phyloP scores from a whole-genome alignment of 75 land plant genomes.

The Chamaecyparis obtusa region DNA sequence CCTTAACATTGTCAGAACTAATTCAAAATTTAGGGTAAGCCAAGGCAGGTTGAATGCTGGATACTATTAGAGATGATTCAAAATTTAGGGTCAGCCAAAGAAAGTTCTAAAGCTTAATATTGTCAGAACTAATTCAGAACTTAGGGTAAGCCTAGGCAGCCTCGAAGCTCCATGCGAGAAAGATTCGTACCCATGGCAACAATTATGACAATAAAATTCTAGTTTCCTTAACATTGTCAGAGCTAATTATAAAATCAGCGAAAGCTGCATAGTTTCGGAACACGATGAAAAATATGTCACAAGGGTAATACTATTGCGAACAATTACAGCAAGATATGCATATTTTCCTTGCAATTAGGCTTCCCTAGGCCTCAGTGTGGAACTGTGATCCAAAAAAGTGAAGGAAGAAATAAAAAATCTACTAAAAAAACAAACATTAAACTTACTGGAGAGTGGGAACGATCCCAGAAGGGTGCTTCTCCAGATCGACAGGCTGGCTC shows the following conservation, averaged over 20 bases:
- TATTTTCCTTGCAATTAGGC: not conserved
- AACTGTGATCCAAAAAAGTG: not conserved
- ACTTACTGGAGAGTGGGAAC: conserved; percentile 58
- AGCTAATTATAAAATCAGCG: no score
- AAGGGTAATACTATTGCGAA: not conserved
- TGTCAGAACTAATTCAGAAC: not conserved
- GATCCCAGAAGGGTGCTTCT: conserved; percentile 60
- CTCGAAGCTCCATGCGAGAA: not conserved
- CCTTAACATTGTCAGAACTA: not conserved
- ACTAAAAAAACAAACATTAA: not conserved
- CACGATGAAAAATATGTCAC: not conserved
- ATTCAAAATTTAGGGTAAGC: not conserved
- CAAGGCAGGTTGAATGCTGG: no score
- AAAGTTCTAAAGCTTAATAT: no score
- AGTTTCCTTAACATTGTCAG: not conserved
- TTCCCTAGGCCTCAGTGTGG: not conserved
- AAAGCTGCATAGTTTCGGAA: not conserved
- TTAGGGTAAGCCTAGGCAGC: not conserved
- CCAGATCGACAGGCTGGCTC: conserved; percentile 53
- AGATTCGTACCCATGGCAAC: not conserved
- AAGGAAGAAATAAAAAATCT: not conserved
- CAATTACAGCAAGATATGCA: not conserved
- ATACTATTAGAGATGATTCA: not conserved
- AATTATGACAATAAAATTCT: no score
- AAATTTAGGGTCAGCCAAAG: no score